Percentiles rank a stretch among this genome's conserved stretches.
These are phyloP conservation scores for Neurospora sp. DNA, from an alignment of 495 filamentous ascomycete species.

Conservation along the genomic window DNA sequence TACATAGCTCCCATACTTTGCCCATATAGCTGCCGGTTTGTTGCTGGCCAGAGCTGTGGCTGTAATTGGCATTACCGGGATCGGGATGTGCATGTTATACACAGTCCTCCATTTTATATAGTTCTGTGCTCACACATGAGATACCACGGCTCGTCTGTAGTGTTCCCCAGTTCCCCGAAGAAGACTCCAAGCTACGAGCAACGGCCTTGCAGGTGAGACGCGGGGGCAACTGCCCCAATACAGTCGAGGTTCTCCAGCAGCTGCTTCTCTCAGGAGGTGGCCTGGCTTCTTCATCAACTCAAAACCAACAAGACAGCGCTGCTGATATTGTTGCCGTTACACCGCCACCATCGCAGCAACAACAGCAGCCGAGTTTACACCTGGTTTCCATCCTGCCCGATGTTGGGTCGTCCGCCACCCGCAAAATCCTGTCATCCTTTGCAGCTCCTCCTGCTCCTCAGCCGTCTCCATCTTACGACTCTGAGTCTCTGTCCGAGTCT, in stretches of 20 bases:
- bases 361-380: conserved; percentile 18
- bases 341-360: background rate
- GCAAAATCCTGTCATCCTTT: conserved; percentile 34
- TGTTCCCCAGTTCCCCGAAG: conserved; percentile 53
- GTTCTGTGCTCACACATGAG: conserved; percentile 7
- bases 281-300: background rate
- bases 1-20: background rate
- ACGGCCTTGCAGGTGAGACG: conserved; percentile 47
- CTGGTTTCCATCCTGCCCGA: conserved; percentile 32
- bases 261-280: conserved; percentile 25
- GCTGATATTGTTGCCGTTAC: background rate
- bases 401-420: conserved; percentile 22
- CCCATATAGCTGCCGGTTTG: background rate
- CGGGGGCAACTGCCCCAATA: conserved; percentile 65
- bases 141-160: conserved; percentile 29
- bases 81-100: background rate
- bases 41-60: background rate
- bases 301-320: background rate
- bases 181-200: conserved; percentile 65
- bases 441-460: background rate
- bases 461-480: background rate
- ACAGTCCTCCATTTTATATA: conserved; percentile 6
- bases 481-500: conserved; percentile 10
- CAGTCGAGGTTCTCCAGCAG: conserved; percentile 58
- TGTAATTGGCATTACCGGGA: background rate